Conservation (phyloP, 2,329 filamentous ascomycete species). For the Beauveria bassiana region DNA sequence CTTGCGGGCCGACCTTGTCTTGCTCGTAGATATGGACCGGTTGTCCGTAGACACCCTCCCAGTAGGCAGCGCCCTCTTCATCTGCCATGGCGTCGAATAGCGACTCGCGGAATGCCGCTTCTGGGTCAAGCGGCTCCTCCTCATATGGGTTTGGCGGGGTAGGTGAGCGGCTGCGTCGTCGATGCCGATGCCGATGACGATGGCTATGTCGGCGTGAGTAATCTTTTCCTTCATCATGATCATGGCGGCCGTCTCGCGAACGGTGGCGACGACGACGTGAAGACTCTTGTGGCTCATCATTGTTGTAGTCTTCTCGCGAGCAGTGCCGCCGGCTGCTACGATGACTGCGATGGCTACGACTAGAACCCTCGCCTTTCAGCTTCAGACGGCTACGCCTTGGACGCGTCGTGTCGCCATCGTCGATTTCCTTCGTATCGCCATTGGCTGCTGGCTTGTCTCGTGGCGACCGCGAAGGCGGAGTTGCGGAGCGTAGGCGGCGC, state of each 20-base stretch:
- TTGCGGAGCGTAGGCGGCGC: not conserved
- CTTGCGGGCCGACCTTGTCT: conserved; percentile 34
- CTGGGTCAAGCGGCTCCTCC: conserved; percentile 49
- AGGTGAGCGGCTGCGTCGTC: conserved; percentile 31
- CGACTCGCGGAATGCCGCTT: conserved; percentile 80
- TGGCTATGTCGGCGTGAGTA: conserved; percentile 22
- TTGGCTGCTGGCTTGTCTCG: not conserved
- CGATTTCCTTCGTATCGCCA: conserved; percentile 13
- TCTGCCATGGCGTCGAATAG: conserved; percentile 96
- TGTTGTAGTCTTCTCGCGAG: conserved; percentile 18
- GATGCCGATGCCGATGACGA: conserved; percentile 15
- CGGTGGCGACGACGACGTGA: conserved; percentile 11
- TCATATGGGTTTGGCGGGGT: conserved; percentile 41
- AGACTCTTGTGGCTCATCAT: not conserved
- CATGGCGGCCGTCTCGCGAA: conserved; percentile 13
- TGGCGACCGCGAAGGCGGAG: conserved; percentile 1
- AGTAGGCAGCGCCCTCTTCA: conserved; percentile 91
- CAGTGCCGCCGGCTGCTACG: not conserved
- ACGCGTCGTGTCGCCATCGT: conserved; percentile 14
- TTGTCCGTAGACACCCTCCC: conserved; percentile 94
- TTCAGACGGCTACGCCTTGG: conserved; percentile 26
- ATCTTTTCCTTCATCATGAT: conserved; percentile 2
- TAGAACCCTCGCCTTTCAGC: conserved; percentile 24
- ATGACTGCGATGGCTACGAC: conserved; percentile 17
- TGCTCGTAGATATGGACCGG: conserved; percentile 75